phyloP scores from a whole-genome alignment of 106 monocot genomes.

The Dendrobium huoshanense region DNA sequence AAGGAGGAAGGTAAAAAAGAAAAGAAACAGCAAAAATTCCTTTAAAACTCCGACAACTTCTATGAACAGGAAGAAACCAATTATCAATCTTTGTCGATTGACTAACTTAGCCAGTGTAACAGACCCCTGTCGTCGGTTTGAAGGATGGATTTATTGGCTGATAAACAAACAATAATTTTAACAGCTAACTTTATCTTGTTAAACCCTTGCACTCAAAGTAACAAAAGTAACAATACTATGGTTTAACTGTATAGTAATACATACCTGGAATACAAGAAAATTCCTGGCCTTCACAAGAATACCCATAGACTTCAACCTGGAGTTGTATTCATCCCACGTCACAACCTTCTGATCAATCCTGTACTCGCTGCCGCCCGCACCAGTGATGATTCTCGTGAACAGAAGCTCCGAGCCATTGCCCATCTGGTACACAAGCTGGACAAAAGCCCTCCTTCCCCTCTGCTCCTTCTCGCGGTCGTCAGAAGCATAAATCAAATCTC shows the following conservation, averaged over 20 bases:
- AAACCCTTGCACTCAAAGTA: neutral
- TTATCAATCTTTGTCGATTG: neutral
- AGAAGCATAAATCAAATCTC: slow-evolving; percentile 79
- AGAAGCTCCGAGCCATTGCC: slow-evolving; percentile 47
- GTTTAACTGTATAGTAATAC: neutral
- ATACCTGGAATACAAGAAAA: slow-evolving; percentile 95
- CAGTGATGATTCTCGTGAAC: slow-evolving; percentile 81
- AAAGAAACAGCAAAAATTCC: neutral
- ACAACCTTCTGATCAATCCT: slow-evolving; percentile 66
- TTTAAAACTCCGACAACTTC: neutral
- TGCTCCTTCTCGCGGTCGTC: slow-evolving; percentile 80
- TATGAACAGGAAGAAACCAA: neutral
- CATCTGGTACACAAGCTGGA: slow-evolving; percentile 62
- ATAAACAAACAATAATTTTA: neutral
- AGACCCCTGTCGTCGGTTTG: neutral
- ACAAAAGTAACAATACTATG: neutral
- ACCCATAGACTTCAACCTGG: slow-evolving; percentile 71
- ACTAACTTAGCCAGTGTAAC: neutral
- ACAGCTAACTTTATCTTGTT: neutral
- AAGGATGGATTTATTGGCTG: neutral
- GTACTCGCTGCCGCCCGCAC: slow-evolving; percentile 81
- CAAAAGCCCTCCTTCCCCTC: slow-evolving; percentile 77
- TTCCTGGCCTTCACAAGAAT: slow-evolving; percentile 98
- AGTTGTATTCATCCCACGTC: slow-evolving; percentile 82
- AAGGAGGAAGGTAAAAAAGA: neutral